Evolutionary conservation across 495 filamentous ascomycete species (phyloP).

Genomic region (Neurospora intermedia): DNA sequence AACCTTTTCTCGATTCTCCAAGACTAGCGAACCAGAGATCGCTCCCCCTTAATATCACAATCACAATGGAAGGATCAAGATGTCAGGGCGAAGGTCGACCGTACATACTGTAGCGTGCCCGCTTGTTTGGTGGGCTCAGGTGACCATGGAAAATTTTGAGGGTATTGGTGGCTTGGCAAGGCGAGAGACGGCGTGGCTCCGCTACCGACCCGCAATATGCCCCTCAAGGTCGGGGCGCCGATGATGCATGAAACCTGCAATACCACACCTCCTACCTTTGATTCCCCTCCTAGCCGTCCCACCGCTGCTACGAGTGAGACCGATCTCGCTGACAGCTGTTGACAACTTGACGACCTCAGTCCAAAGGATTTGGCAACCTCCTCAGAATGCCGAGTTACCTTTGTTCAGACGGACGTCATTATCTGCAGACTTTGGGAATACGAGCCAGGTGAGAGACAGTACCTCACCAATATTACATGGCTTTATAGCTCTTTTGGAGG

Average conservation of each 20-base stretch:
- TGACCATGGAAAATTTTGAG: conserved; percentile 18
- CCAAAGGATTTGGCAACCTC: background rate
- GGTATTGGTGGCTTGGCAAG: conserved; percentile 14
- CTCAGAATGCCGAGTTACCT: background rate
- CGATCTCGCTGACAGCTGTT: conserved; percentile 15
- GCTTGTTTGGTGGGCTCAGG: conserved; percentile 15
- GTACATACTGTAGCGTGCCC: background rate
- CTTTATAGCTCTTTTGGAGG: background rate
- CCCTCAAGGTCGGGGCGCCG: conserved; percentile 10
- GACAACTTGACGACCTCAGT: background rate
- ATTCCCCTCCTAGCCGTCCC: conserved; percentile 7
- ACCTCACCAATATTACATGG: background rate
- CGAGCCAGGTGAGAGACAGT: background rate
- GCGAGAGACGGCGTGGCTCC: conserved; percentile 4
- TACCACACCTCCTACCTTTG: conserved; percentile 5
- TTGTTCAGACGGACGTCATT: background rate
- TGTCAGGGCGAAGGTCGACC: background rate
- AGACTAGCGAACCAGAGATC: background rate
- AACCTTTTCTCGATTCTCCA: background rate
- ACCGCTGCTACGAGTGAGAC: conserved; percentile 9
- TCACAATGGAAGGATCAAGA: background rate
- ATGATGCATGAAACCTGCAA: conserved; percentile 10
- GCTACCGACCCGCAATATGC: background rate
- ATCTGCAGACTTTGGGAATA: background rate
- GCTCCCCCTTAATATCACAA: background rate